Evolutionary conservation across 345 rosid species (phyloP).

Genomic region (Salix viminalis): DNA sequence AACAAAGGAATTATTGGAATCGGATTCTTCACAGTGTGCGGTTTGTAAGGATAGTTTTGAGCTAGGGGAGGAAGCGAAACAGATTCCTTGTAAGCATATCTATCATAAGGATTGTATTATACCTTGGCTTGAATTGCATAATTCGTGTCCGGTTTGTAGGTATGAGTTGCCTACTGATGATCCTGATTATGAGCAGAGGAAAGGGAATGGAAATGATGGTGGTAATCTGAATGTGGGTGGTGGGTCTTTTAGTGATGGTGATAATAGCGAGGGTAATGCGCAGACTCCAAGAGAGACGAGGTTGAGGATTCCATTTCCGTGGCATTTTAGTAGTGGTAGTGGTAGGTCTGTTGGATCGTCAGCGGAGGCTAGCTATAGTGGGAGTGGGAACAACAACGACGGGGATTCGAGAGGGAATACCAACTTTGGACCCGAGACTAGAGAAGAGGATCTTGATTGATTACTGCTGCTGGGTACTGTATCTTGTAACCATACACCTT

Average conservation of each 20-base stretch:
- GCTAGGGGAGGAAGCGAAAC: conserved; percentile 49
- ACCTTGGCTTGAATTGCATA: conserved; percentile 53
- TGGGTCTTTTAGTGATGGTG: neutral
- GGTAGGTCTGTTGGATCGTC: neutral
- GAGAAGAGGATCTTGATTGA: conserved; percentile 1
- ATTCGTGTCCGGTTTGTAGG: conserved; percentile 24
- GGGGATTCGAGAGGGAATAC: neutral
- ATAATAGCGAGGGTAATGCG: neutral
- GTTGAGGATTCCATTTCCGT: neutral
- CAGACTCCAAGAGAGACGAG: neutral
- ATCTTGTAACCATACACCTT: neutral
- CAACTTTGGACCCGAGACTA: neutral
- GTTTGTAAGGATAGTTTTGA: conserved; percentile 55
- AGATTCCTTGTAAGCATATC: conserved; percentile 62
- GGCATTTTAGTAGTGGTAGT: neutral
- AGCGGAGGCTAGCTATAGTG: neutral
- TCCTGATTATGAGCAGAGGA: conserved; percentile 8
- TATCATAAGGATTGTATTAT: conserved; percentile 70
- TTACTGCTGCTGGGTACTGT: neutral
- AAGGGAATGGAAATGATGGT: neutral
- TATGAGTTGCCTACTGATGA: conserved; percentile 20
- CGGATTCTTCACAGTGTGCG: conserved; percentile 43
- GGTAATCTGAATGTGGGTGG: neutral
- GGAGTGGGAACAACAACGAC: neutral
- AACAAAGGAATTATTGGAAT: conserved; percentile 2